phyloP scores from a whole-genome alignment of 1,284 basidiomycete species.

The Trichosporon sp. region DNA sequence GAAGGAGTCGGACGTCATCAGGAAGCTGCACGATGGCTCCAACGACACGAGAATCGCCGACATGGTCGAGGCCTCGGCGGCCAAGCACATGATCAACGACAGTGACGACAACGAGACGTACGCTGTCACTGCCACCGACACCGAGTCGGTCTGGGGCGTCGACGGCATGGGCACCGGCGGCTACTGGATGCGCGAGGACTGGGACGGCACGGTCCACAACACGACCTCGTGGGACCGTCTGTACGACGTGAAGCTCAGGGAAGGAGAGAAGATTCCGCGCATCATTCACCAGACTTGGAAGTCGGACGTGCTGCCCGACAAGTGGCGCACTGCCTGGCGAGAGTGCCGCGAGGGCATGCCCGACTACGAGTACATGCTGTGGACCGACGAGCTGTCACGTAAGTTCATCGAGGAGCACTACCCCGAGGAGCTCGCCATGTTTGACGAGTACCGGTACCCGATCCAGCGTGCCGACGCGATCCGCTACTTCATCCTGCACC shows the following conservation, averaged over 20 bases:
- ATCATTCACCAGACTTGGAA: constrained; percentile 99
- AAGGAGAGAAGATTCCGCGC: constrained; percentile 71
- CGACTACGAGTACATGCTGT: constrained; percentile 95
- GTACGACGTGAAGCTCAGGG: constrained; percentile 35
- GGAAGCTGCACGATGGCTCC: constrained; percentile 17
- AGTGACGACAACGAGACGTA: constrained; percentile 2
- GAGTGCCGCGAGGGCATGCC: constrained; percentile 82
- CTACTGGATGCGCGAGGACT: constrained; percentile 47
- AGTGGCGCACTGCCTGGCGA: constrained; percentile 75
- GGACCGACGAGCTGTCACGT: constrained; percentile 88
- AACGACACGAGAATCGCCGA: neutral
- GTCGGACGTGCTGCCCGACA: constrained; percentile 73
- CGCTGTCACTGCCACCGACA: neutral
- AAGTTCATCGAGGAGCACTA: constrained; percentile 86
- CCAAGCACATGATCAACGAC: neutral
- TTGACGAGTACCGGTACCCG: constrained; percentile 83
- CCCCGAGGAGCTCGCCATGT: constrained; percentile 86
- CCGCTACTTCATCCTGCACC: constrained; percentile 94
- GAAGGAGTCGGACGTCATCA: constrained; percentile 44
- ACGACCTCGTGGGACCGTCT: constrained; percentile 40
- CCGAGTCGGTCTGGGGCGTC: constrained; percentile 34
- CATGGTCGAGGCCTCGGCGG: neutral
- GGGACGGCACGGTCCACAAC: constrained; percentile 42
- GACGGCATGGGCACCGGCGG: constrained; percentile 43
- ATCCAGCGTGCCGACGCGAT: constrained; percentile 98